phyloP scores from a whole-genome alignment of 108 stramenopile species.

The Nitzschia sp. region DNA sequence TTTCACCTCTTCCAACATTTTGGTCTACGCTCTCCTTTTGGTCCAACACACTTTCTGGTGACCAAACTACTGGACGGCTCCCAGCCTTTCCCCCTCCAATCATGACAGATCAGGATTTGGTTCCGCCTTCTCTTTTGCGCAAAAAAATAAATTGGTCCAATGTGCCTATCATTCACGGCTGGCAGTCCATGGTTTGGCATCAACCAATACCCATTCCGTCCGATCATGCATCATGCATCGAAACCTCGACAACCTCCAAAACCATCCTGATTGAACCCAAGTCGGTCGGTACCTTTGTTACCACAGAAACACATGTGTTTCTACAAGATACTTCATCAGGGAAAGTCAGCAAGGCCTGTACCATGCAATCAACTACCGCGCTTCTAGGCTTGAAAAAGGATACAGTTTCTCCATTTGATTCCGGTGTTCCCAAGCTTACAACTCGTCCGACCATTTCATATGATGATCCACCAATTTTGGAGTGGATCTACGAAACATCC shows the following conservation, averaged over 20 bases:
- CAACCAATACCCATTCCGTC: slow-evolving; percentile 20
- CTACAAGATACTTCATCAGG: slow-evolving; percentile 10
- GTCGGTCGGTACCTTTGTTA: slow-evolving; percentile 75
- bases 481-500: slow-evolving; percentile 47
- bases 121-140: slow-evolving; percentile 37
- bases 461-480: slow-evolving; percentile 13
- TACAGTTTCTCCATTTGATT: slow-evolving; percentile 35
- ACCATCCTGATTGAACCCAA: slow-evolving; percentile 55
- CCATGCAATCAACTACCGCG: slow-evolving; percentile 60
- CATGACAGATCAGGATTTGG: slow-evolving; percentile 35
- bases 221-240: not conserved
- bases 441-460: not conserved
- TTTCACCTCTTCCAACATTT: slow-evolving; percentile 66
- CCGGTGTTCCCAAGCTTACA: slow-evolving; percentile 14
- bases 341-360: slow-evolving; percentile 34
- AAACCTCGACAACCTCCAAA: slow-evolving; percentile 11
- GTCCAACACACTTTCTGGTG: slow-evolving; percentile 20
- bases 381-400: slow-evolving; percentile 51
- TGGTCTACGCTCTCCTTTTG: slow-evolving; percentile 52
- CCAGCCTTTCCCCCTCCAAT: slow-evolving; percentile 70
- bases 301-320: slow-evolving; percentile 44
- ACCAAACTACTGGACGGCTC: slow-evolving; percentile 32
- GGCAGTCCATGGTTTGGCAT: slow-evolving; percentile 60
- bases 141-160: slow-evolving; percentile 14
- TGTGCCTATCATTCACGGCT: slow-evolving; percentile 67